These are phyloP conservation scores for Coccinonectria pachysandricola DNA, from an alignment of 2,329 filamentous ascomycete species.

Conservation along the genomic window DNA sequence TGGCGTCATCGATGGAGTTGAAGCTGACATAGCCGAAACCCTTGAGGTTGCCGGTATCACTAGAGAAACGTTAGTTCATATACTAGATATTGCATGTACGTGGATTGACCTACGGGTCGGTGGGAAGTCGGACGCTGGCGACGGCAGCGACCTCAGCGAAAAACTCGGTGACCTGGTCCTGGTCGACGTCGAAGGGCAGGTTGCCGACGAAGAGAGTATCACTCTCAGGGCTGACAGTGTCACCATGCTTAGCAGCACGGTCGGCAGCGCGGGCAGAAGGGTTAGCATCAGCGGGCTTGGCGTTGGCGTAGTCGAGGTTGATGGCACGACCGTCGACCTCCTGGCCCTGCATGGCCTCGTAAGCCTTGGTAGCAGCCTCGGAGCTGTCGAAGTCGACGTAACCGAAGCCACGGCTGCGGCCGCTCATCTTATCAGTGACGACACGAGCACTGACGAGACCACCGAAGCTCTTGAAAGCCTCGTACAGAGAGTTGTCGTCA, in stretches of 20 bases:
- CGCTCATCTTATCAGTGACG: constrained; percentile 70
- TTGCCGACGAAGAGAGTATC: constrained; percentile 90
- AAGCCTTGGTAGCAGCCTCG: constrained; percentile 59
- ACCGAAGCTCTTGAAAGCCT: constrained; percentile 72
- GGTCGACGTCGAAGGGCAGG: constrained; percentile 72
- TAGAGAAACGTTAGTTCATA: constrained; percentile 20
- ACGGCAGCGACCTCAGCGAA: constrained; percentile 64
- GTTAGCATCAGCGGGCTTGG: constrained; percentile 46
- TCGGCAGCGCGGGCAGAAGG: constrained; percentile 48
- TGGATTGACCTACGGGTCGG: constrained; percentile 52
- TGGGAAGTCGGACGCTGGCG: constrained; percentile 76
- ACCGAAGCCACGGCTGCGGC: constrained; percentile 84
- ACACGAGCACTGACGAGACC: constrained; percentile 65
- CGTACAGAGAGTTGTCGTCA: constrained; percentile 70
- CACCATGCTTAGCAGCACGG: constrained; percentile 62
- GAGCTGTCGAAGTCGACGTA: constrained; percentile 76
- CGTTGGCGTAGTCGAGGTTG: constrained; percentile 70
- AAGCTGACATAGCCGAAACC: constrained; percentile 90
- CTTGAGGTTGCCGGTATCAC: constrained; percentile 75
- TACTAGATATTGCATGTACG: not conserved
- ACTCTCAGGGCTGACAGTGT: constrained; percentile 67
- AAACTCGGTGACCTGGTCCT: constrained; percentile 63
- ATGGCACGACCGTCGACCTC: constrained; percentile 66
- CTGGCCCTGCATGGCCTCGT: constrained; percentile 62
- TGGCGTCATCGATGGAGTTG: constrained; percentile 71